Evolutionary conservation across 2,329 filamentous ascomycete genomes (phyloP).

Genomic region (Gaeumannomyces sp.): DNA sequence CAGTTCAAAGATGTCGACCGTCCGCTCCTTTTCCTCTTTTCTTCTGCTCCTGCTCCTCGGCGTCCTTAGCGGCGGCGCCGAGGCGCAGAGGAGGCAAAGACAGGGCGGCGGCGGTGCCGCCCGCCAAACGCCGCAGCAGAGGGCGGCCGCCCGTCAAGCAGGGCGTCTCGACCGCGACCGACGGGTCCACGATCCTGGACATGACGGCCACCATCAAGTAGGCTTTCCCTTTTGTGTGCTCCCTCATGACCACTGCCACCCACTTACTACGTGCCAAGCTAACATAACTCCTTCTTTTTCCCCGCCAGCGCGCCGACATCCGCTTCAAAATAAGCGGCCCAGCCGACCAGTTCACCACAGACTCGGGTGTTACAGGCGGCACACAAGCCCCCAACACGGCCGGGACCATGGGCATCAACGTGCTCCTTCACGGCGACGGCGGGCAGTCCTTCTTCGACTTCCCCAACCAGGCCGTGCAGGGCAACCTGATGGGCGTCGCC

Average conservation of each 20-base stretch:
- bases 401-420: slow-evolving; percentile 44
- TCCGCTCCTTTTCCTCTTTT: slow-evolving; percentile 13
- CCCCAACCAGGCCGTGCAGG: slow-evolving; percentile 46
- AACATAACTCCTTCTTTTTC: not conserved
- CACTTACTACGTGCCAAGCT: not conserved
- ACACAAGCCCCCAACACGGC: slow-evolving; percentile 22
- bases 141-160: slow-evolving; percentile 25
- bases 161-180: slow-evolving; percentile 37
- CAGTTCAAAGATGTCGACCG: slow-evolving; percentile 18
- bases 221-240: slow-evolving; percentile 12
- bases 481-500: slow-evolving; percentile 44
- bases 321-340: slow-evolving; percentile 51
- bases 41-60: slow-evolving; percentile 13
- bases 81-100: slow-evolving; percentile 8
- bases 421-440: slow-evolving; percentile 54
- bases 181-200: slow-evolving; percentile 51
- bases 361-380: slow-evolving; percentile 42
- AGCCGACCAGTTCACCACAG: slow-evolving; percentile 44
- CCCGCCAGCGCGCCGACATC: slow-evolving; percentile 39
- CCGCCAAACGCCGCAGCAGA: slow-evolving; percentile 22
- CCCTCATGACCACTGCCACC: too few species aligned
- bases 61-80: slow-evolving; percentile 12
- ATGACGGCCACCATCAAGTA: slow-evolving; percentile 49
- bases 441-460: slow-evolving; percentile 54
- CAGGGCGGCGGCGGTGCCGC: slow-evolving; percentile 8